phyloP scores from a whole-genome alignment of 345 rosid genomes.

The Eucalyptus shirleyi region DNA sequence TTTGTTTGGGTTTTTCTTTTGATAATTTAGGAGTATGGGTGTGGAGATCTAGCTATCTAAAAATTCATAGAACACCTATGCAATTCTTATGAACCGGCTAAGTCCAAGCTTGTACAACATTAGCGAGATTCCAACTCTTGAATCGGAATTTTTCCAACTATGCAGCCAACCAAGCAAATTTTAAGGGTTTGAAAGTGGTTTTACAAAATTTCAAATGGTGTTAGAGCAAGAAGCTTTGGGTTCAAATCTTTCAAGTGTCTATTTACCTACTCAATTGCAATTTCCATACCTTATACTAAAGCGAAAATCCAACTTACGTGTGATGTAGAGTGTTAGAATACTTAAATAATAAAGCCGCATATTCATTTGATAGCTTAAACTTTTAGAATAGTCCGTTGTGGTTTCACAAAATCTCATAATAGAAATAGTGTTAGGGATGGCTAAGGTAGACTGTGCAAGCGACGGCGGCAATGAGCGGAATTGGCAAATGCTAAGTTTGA shows the following conservation, averaged over 20 bases:
- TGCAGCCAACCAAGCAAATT: not conserved
- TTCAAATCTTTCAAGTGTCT: not conserved
- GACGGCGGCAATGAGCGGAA: not conserved
- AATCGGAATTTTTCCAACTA: not conserved
- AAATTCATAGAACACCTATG: not conserved
- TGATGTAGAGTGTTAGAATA: not conserved
- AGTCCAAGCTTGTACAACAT: not conserved
- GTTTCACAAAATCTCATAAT: not conserved
- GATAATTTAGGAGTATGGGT: not conserved
- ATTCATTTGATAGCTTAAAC: not conserved
- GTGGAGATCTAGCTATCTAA: not conserved
- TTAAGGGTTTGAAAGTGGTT: not conserved
- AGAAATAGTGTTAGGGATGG: not conserved
- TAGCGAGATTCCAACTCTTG: not conserved
- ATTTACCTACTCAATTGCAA: too few species aligned
- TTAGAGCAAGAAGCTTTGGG: not conserved
- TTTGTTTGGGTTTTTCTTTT: not conserved
- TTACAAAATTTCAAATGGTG: too few species aligned
- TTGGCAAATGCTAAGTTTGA: not conserved
- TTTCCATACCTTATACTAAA: not conserved
- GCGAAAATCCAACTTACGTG: not conserved
- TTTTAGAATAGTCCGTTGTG: fast-evolving
- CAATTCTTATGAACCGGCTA: not conserved
- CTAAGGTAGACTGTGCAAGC: not conserved
- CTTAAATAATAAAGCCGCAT: fast-evolving